Evolutionary conservation across 768 basidiomycete species (phyloP).

Genomic region (Basidioascus undulatus): DNA sequence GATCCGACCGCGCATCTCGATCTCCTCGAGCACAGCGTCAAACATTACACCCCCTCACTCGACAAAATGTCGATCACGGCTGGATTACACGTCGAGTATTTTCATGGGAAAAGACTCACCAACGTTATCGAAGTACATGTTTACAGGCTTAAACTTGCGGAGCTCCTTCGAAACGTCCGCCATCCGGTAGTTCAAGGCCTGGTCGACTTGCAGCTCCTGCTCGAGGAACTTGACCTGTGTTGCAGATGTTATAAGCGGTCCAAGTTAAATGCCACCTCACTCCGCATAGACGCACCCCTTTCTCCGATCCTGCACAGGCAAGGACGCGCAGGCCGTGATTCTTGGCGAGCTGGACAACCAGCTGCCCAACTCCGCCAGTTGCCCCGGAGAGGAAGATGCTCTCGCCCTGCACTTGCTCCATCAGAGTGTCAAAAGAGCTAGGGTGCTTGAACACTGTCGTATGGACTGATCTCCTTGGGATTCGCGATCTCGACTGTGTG

Average conservation of each 20-base stretch:
- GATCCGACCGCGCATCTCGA: slow-evolving; percentile 9
- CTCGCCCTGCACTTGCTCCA: too few species aligned
- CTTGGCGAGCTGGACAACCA: slow-evolving; percentile 13
- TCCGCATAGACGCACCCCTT: slow-evolving; percentile 10
- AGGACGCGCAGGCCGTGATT: slow-evolving; percentile 9
- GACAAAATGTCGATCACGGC: too few species aligned
- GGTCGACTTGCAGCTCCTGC: neutral
- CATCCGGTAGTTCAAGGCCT: slow-evolving; percentile 9
- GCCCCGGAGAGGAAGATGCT: slow-evolving; percentile 11
- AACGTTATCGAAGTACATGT: slow-evolving; percentile 15
- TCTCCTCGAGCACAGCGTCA: slow-evolving; percentile 10
- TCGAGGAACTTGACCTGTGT: neutral
- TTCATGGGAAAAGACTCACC: too few species aligned
- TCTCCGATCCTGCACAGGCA: slow-evolving; percentile 9
- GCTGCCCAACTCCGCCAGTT: slow-evolving; percentile 12
- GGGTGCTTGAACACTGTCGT: too few species aligned
- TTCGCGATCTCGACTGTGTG: neutral
- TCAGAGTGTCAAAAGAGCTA: too few species aligned
- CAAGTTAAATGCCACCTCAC: too few species aligned
- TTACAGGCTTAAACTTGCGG: slow-evolving; percentile 8
- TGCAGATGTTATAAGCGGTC: neutral
- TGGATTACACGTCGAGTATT: too few species aligned
- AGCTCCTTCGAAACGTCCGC: slow-evolving; percentile 9
- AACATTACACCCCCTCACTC: too few species aligned
- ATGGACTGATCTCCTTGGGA: slow-evolving; percentile 8